A percentile compares a stretch with the other conserved stretches of the same genome.
phyloP scores from a whole-genome alignment of 2,329 filamentous ascomycete genomes.

The Chlorencoelia australis region DNA sequence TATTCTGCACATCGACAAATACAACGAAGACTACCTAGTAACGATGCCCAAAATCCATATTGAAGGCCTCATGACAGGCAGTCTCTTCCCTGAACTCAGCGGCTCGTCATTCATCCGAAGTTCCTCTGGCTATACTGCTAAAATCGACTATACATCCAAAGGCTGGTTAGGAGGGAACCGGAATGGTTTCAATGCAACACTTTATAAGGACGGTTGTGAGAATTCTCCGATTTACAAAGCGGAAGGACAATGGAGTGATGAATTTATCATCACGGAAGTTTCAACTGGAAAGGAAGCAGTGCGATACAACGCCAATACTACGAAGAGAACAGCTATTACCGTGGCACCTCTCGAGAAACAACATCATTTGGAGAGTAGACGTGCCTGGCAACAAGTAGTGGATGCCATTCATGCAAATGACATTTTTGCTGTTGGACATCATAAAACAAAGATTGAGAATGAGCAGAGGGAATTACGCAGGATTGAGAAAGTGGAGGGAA shows the following conservation, averaged over 20 bases:
- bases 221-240: slow-evolving; percentile 68
- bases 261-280: slow-evolving; percentile 65
- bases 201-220: slow-evolving; percentile 56
- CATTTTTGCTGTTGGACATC: slow-evolving; percentile 65
- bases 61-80: slow-evolving; percentile 75
- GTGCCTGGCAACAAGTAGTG: slow-evolving; percentile 80
- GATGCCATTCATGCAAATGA: slow-evolving; percentile 70
- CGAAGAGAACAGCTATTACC: slow-evolving; percentile 53
- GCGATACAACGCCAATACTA: slow-evolving; percentile 46
- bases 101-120: slow-evolving; percentile 75
- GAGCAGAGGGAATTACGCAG: slow-evolving; percentile 70
- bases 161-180: slow-evolving; percentile 94
- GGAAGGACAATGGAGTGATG: slow-evolving; percentile 82
- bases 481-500: slow-evolving; percentile 61
- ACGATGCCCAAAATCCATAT: slow-evolving; percentile 87
- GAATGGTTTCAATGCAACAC: slow-evolving; percentile 71
- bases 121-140: slow-evolving; percentile 75
- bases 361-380: slow-evolving; percentile 75
- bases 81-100: slow-evolving; percentile 84
- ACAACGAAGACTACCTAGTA: slow-evolving; percentile 62
- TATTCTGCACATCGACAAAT: slow-evolving; percentile 59
- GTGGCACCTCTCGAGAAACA: slow-evolving; percentile 67
- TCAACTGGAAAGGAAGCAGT: slow-evolving; percentile 43
- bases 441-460: slow-evolving; percentile 86
- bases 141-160: slow-evolving; percentile 84